Evolutionary conservation across 1,139 yeast species (phyloP).

Genomic region (Kurtzmaniella quercitrusa): DNA sequence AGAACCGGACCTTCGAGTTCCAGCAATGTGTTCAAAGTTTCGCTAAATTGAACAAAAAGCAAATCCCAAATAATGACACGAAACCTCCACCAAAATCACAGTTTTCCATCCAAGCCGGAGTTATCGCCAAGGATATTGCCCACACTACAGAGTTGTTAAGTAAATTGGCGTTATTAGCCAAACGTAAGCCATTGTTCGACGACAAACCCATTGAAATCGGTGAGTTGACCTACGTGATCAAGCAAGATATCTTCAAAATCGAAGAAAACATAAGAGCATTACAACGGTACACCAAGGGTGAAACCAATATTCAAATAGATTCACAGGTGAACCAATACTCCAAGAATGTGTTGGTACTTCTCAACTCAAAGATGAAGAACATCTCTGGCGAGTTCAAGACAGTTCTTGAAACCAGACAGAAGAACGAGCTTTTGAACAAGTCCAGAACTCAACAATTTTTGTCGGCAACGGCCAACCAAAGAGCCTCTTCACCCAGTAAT

Average conservation of each 20-base stretch:
- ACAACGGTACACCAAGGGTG: constrained; percentile 52
- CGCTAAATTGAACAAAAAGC: constrained; percentile 49
- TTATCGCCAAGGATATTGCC: constrained; percentile 84
- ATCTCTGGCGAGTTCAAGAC: constrained; percentile 88
- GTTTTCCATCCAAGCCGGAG: constrained; percentile 76
- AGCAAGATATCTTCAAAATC: constrained; percentile 85
- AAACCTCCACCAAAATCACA: constrained; percentile 46
- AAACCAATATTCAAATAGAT: constrained; percentile 42
- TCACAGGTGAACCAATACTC: constrained; percentile 67
- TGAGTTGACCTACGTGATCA: constrained; percentile 86
- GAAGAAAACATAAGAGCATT: constrained; percentile 72
- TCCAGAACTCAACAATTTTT: constrained; percentile 82
- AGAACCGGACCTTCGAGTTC: constrained; percentile 82
- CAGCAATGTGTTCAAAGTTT: constrained; percentile 76
- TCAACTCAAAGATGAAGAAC: constrained; percentile 86
- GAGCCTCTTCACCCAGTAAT: constrained; percentile 6
- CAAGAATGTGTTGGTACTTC: constrained; percentile 78
- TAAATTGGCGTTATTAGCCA: constrained; percentile 79
- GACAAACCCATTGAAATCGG: constrained; percentile 93
- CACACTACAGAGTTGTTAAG: constrained; percentile 82
- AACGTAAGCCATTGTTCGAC: constrained; percentile 87
- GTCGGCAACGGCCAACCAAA: constrained; percentile 39
- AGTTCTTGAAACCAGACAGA: constrained; percentile 83
- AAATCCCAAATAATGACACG: constrained; percentile 6
- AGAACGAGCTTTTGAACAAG: constrained; percentile 75